Base-by-base conservation (phyloP, 2,329 filamentous ascomycete species). In the Cordyceps militaris region DNA sequence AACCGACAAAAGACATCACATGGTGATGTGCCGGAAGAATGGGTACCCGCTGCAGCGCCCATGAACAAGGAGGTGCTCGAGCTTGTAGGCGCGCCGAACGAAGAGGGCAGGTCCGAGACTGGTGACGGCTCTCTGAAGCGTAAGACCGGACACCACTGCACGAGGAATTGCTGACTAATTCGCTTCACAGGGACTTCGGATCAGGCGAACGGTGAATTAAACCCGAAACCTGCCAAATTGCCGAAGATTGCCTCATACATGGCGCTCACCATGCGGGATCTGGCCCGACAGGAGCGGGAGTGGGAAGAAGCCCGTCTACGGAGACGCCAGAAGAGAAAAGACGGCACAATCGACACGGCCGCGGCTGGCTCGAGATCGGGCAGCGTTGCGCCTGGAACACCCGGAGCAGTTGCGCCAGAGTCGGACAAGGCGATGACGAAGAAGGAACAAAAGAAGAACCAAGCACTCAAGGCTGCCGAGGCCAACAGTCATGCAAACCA, bases 401-500 rank as follows among this genome's bases (percentile, higher is more conserved):
- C 86, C 3, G 83, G 82, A 6, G 77, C 82, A 1, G 78, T 82
- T 43, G 83, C 86, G 1, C 81, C 85, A 1, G 86, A 88, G 56
- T 69, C 76, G 1, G 79, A 83, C 63, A 93, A 91, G 70, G 79
- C 84, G 3, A 79, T 89, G 53, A 88, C 87, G 4, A 97, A 97
- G 78, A 97, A 97, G 74, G 91, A 96, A 70, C 79, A 78, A 60
- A 84, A 87, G 68, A 90, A 87, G 71, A 88, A 86, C 62, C 80
- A 87, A 63, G 82, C 85, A n/a, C 86, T 90, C 60, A 89, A 88
- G 64, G 82, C 86, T 23, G 88, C 85, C 0, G 90, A 95, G 66
- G 87, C 87, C 19, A 86, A 86, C 59, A 88, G 87, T 63, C 91
- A 93, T 63, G 84, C 86, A 23, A 88, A 87, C 61, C 91, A 93